Conservation (phyloP, 805 yeast species). For the baker's yeast (Saccharomyces cerevisiae) region DNA sequence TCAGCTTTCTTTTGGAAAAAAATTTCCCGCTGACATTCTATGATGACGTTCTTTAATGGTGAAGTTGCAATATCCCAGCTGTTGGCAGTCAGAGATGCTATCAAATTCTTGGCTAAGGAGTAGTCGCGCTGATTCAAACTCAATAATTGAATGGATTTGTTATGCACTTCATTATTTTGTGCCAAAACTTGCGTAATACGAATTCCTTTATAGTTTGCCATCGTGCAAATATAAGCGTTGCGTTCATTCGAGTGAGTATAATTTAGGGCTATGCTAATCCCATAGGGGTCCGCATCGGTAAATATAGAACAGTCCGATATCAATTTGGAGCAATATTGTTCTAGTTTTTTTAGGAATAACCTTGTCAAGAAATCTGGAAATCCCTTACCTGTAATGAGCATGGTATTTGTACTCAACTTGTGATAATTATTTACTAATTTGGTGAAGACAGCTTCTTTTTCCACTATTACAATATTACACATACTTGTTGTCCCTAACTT, state of each 20-base stretch:
- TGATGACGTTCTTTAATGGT: constrained; percentile 15
- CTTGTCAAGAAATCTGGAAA: constrained; percentile 55
- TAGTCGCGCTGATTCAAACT: constrained; percentile 25
- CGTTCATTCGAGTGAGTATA: constrained; percentile 25
- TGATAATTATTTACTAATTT: constrained; percentile 17
- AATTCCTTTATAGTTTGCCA: constrained; percentile 19
- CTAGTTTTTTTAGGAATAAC: constrained; percentile 32
- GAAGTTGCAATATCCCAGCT: background rate
- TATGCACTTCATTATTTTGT: background rate
- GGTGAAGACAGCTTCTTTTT: constrained; percentile 46
- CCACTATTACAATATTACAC: constrained; percentile 32
- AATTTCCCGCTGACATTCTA: constrained; percentile 51
- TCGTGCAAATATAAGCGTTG: constrained; percentile 7
- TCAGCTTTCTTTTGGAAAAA: constrained; percentile 52
- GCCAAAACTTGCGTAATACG: constrained; percentile 12
- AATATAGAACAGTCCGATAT: constrained; percentile 35
- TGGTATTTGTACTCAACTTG: constrained; percentile 9
- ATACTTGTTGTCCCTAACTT: constrained; percentile 2
- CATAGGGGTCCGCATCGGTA: constrained; percentile 64
- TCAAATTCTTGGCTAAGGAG: constrained; percentile 17
- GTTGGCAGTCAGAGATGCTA: constrained; percentile 8
- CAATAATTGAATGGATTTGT: constrained; percentile 12
- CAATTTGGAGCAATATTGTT: constrained; percentile 10
- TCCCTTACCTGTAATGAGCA: constrained; percentile 60
- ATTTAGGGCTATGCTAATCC: constrained; percentile 46